Conservation (phyloP, 1,284 basidiomycete species). For the Marasmius oreades region DNA sequence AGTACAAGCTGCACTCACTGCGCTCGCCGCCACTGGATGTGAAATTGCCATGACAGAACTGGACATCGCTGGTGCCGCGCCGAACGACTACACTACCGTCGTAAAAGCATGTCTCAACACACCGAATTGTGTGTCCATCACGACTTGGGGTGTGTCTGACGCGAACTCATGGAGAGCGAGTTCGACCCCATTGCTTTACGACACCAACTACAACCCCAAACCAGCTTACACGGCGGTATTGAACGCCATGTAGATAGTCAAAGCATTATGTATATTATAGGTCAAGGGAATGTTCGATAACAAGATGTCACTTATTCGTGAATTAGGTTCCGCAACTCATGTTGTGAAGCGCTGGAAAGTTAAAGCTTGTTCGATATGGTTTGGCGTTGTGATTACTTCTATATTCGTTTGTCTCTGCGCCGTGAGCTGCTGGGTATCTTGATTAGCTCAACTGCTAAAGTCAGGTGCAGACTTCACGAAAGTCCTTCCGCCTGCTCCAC, state of each 20-base stretch:
- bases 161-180: conserved; percentile 44
- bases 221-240: conserved; percentile 44
- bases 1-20: conserved; percentile 32
- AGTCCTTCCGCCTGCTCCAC: background rate
- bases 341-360: no score
- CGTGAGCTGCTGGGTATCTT: background rate
- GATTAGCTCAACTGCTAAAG: background rate
- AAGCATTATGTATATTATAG: no score
- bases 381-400: no score
- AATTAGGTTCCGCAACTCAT: no score
- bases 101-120: conserved; percentile 43
- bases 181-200: conserved; percentile 38
- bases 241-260: conserved; percentile 18
- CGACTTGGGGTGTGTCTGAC: conserved; percentile 47
- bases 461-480: no score
- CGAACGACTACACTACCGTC: conserved; percentile 43
- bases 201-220: conserved; percentile 43
- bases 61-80: conserved; percentile 30
- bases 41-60: conserved; percentile 49
- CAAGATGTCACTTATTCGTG: no score
- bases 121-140: conserved; percentile 43
- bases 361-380: no score
- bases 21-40: conserved; percentile 36
- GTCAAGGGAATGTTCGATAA: no score
- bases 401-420: no score